phyloP scores from a whole-genome alignment of 1,284 basidiomycete genomes.

The Sanguinoderma infundibulare region DNA sequence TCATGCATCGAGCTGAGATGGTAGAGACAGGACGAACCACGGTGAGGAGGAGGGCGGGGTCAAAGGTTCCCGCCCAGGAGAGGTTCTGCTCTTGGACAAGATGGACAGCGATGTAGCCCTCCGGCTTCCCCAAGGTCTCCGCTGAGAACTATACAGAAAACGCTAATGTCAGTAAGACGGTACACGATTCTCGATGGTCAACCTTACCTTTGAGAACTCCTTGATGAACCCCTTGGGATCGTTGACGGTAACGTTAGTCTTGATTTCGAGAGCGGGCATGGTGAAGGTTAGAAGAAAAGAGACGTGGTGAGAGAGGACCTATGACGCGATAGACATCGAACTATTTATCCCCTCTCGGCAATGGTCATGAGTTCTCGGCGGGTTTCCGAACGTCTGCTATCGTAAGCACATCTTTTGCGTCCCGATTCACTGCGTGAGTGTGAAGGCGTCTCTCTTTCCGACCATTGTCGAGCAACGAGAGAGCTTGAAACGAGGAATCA shows the following conservation, averaged over 20 bases:
- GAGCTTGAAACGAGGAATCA: background rate
- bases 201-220: constrained; percentile 62
- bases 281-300: background rate
- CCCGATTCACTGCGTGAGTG: too few species aligned
- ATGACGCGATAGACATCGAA: background rate
- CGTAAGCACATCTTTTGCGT: background rate
- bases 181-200: background rate
- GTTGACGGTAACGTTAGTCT: constrained; percentile 62
- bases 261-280: constrained; percentile 62
- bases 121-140: constrained; percentile 56
- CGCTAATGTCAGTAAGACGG: background rate
- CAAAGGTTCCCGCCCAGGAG: constrained; percentile 62
- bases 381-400: background rate
- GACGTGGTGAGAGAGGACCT: background rate
- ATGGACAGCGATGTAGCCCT: constrained; percentile 53
- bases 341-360: constrained; percentile 1
- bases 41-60: constrained; percentile 61
- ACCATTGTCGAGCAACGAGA: background rate
- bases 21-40: constrained; percentile 46
- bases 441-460: too few species aligned
- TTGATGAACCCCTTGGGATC: constrained; percentile 56
- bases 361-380: constrained; percentile 8
- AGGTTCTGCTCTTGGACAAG: constrained; percentile 61
- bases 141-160: constrained; percentile 46
- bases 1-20: background rate